These are phyloP conservation scores for Hyaloscypha bicolor DNA, from an alignment of 495 filamentous ascomycete genomes.

Conservation along the genomic window DNA sequence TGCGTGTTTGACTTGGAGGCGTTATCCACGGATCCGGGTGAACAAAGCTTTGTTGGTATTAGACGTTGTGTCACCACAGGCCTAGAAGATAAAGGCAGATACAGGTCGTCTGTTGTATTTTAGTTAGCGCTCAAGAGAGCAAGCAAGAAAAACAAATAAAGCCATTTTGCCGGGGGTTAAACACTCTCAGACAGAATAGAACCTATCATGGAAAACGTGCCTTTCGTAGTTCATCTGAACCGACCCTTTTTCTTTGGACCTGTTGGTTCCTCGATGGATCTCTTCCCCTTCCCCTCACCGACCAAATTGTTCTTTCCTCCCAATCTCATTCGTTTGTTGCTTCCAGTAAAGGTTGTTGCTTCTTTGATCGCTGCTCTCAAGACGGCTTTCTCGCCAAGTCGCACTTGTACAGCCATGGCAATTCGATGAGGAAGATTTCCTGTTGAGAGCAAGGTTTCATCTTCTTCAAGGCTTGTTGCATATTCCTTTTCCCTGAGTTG, in stretches of 20 bases:
- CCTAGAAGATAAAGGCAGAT: neutral
- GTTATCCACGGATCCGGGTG: conserved; percentile 26
- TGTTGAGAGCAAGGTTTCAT: conserved; percentile 52
- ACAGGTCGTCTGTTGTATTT: conserved; percentile 44
- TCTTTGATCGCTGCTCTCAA: conserved; percentile 49
- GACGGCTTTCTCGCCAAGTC: conserved; percentile 81
- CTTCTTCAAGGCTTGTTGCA: conserved; percentile 62
- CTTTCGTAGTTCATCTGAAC: neutral
- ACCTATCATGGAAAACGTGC: neutral
- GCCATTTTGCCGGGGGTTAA: conserved; percentile 35
- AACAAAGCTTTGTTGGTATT: conserved; percentile 33
- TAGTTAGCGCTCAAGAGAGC: conserved; percentile 35
- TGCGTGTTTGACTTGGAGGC: conserved; percentile 21
- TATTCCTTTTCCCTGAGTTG: conserved; percentile 53
- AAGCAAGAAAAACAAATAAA: conserved; percentile 35
- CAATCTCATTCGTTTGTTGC: conserved; percentile 36
- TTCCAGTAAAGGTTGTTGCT: conserved; percentile 26
- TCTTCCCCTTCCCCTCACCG: conserved; percentile 39
- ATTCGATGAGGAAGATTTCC: conserved; percentile 42
- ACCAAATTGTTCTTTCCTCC: neutral
- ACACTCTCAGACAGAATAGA: neutral
- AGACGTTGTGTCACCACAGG: conserved; percentile 38
- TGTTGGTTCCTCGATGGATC: conserved; percentile 29
- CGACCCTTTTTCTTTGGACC: conserved; percentile 25
- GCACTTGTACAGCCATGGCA: conserved; percentile 74